phyloP scores from a whole-genome alignment of 768 basidiomycete genomes.

The Collybiopsis confluens region DNA sequence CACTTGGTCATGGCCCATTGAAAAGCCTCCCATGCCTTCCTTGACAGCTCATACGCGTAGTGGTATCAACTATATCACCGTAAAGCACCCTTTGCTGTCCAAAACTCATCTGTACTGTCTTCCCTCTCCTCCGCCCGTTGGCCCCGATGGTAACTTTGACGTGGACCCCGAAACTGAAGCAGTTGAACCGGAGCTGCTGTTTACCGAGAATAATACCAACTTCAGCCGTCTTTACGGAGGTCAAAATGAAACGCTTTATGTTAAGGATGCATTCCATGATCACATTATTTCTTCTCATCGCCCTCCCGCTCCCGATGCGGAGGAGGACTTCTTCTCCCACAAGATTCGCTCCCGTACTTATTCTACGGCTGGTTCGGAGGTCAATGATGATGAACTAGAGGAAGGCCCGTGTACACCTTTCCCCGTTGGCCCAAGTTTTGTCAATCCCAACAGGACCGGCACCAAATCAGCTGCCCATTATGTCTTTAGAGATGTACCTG shows the following conservation, averaged over 20 bases:
- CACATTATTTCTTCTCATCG: conserved; percentile 89
- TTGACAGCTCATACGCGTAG: conserved; percentile 50
- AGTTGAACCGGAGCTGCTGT: conserved; percentile 81
- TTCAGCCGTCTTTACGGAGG: conserved; percentile 88
- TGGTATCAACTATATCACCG: conserved; percentile 60
- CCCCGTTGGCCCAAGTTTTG: conserved; percentile 51
- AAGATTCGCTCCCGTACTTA: conserved; percentile 49
- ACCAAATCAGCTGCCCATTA: conserved; percentile 96
- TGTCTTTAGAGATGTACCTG: conserved; percentile 79
- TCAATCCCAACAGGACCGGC: conserved; percentile 83
- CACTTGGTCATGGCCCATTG: conserved; percentile 91
- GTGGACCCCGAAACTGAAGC: conserved; percentile 63
- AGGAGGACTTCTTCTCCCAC: conserved; percentile 42
- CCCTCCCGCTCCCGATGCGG: conserved; percentile 44
- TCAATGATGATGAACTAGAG: conserved; percentile 33
- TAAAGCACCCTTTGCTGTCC: conserved; percentile 70
- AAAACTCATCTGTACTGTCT: conserved; percentile 84
- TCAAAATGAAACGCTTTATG: conserved; percentile 74
- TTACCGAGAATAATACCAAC: conserved; percentile 98
- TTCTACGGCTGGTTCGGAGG: conserved; percentile 36
- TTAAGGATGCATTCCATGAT: conserved; percentile 98
- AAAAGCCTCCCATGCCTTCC: conserved; percentile 62
- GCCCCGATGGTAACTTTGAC: conserved; percentile 59
- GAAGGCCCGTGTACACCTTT: conserved; percentile 60
- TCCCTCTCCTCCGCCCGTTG: conserved; percentile 88